Base-by-base conservation (phyloP, 1,284 basidiomycete genomes). In the Cutaneotrichosporon sp. region DNA sequence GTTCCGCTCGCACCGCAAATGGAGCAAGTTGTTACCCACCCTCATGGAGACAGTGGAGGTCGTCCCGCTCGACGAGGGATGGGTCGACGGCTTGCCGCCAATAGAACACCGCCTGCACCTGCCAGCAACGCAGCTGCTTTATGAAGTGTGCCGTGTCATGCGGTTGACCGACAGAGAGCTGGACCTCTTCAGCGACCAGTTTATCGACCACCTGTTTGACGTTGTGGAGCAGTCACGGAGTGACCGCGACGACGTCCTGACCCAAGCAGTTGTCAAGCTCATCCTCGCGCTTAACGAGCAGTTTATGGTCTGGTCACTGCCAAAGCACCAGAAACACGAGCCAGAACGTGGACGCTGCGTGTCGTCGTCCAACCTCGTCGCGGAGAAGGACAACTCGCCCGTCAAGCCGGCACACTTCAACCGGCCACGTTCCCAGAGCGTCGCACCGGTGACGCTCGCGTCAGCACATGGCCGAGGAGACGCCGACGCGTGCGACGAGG, bases 221-320 rank as follows among this genome's bases (percentile, higher is more conserved):
- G 81, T 97, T 37, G 90, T 98, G 35, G 94, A 99, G 70, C 84
- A 87, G 62, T 97, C 96, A 0, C 80, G 90, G 43, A 81, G 86
- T 59, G 83, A 89, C 74, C 83, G 85, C 15, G 93, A 97, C 66
- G 96, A 98, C 59, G 82, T 84, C 0, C 86, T 96, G 72, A 97
- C 96, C 67, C 97, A 97, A 70, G 85, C 87, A 1, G 84, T 96
- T 30, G 92, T 97, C 71, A 92, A 91, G 69, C 80, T 97, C 38
- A 85, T 97, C 60, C 91, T 90, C 38, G 88, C 94, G 0, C 79
- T 99, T 37, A 97, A 97, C 69, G 94, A 99, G 74, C 94, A 98
- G 73, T 97, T 96, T 30, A 97, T 98, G 94, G 90, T 97, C 9
- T 84, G 79, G 1, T 72, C 78, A 3, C 57, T 80, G 30, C 68